Conservation (phyloP, 441 rosid genomes). For the Gossypium aridum region DNA sequence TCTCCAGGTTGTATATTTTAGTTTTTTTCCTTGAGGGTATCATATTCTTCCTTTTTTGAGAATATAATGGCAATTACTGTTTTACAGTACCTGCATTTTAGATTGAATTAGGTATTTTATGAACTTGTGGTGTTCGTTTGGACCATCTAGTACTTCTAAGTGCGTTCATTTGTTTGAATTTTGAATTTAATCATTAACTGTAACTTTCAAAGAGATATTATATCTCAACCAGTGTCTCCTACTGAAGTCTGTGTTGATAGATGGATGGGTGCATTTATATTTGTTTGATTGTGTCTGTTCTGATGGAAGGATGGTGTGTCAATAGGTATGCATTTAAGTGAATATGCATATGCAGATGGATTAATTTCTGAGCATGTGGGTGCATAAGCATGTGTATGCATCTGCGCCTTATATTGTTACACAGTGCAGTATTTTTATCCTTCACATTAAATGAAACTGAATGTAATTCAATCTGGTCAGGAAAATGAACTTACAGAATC, state of each 20-base stretch:
- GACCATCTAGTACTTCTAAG: neutral
- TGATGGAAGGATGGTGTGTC: neutral
- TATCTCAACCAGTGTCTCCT: neutral
- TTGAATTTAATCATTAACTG: neutral
- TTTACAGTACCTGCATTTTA: constrained; percentile 2
- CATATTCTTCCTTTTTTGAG: neutral
- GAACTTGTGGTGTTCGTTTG: neutral
- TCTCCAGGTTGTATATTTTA: neutral
- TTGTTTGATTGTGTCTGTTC: neutral
- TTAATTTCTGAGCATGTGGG: neutral
- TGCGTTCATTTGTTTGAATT: neutral
- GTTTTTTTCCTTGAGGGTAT: neutral
- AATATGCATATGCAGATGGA: neutral
- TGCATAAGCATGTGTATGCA: neutral
- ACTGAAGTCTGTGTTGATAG: neutral
- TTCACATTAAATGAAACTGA: neutral
- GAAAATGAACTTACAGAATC: constrained; percentile 56
- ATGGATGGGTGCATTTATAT: neutral
- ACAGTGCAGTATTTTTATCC: neutral
- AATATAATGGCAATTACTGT: neutral
- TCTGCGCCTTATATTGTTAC: neutral
- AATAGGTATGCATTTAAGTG: neutral
- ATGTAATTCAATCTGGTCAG: constrained; percentile 33
- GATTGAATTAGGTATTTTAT: neutral
- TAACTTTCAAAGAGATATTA: neutral